Evolutionary conservation across 2,329 filamentous ascomycete genomes (phyloP).

Genomic region (Aplosporella prunicola): DNA sequence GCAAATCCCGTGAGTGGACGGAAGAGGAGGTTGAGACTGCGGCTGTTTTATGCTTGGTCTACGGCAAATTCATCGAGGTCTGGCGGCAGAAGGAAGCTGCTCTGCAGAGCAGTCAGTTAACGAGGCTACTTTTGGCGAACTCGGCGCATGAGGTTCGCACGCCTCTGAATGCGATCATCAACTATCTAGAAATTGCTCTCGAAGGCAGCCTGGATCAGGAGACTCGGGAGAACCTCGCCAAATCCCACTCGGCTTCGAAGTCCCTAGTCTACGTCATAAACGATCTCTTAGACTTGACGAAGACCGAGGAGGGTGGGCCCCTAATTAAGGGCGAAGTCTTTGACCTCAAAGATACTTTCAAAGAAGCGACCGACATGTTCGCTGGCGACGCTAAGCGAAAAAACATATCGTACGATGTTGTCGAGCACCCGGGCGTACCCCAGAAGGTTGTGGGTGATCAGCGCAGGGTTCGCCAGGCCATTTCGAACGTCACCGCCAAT

Average conservation of each 20-base stretch:
- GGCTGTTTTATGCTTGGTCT: slow-evolving; percentile 77
- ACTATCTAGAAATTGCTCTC: slow-evolving; percentile 83
- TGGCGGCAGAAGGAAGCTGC: slow-evolving; percentile 87
- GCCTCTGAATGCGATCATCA: slow-evolving; percentile 86
- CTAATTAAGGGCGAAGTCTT: slow-evolving; percentile 75
- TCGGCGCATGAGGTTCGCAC: slow-evolving; percentile 89
- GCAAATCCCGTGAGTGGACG: slow-evolving; percentile 78
- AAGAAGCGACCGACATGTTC: slow-evolving; percentile 71
- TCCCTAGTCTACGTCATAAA: slow-evolving; percentile 92
- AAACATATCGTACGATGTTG: slow-evolving; percentile 58
- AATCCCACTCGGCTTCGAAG: slow-evolving; percentile 84
- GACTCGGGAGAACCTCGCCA: slow-evolving; percentile 72
- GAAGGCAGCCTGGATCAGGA: slow-evolving; percentile 72
- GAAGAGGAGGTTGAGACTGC: slow-evolving; percentile 86
- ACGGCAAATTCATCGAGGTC: slow-evolving; percentile 83
- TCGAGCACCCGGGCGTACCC: slow-evolving; percentile 60
- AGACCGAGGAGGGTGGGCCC: slow-evolving; percentile 71
- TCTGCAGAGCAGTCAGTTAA: slow-evolving; percentile 72
- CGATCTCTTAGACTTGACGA: slow-evolving; percentile 78
- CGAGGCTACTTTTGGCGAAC: slow-evolving; percentile 69
- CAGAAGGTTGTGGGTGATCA: slow-evolving; percentile 67
- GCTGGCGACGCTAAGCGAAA: slow-evolving; percentile 66
- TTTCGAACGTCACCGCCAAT: slow-evolving; percentile 77
- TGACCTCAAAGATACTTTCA: slow-evolving; percentile 59
- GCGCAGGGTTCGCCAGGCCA: slow-evolving; percentile 67